These are phyloP conservation scores for Arthrinium phaeospermum DNA, from an alignment of 2,329 filamentous ascomycete species.

Conservation along the genomic window DNA sequence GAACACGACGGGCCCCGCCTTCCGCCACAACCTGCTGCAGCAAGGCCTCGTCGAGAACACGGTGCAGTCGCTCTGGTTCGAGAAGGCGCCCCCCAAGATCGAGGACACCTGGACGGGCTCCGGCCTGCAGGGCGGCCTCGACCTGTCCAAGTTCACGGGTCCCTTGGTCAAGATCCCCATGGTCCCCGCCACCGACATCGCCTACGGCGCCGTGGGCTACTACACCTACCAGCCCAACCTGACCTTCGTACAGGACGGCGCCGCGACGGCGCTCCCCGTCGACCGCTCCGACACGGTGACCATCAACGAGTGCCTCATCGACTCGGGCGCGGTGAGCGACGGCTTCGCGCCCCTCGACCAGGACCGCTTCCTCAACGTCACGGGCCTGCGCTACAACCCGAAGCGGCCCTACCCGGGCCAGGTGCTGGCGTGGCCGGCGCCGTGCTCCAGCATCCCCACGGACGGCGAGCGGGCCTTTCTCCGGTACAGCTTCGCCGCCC, in stretches of 20 bases:
- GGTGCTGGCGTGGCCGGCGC: constrained; percentile 31
- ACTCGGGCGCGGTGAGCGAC: constrained; percentile 39
- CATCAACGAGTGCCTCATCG: constrained; percentile 35
- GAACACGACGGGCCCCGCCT: constrained; percentile 34
- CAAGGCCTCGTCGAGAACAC: constrained; percentile 34
- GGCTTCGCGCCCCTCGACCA: constrained; percentile 30
- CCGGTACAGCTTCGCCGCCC: constrained; percentile 26
- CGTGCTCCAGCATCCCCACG: constrained; percentile 37
- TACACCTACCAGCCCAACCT: constrained; percentile 30
- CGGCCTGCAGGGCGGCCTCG: constrained; percentile 41
- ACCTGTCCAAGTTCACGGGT: constrained; percentile 40
- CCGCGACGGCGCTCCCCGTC: constrained; percentile 27
- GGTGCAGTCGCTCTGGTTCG: constrained; percentile 43
- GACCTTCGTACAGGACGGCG: constrained; percentile 30
- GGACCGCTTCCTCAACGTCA: constrained; percentile 26
- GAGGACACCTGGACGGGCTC: constrained; percentile 36
- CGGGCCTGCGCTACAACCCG: constrained; percentile 19
- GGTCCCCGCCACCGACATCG: constrained; percentile 30
- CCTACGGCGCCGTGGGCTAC: constrained; percentile 28
- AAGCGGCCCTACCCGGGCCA: constrained; percentile 23
- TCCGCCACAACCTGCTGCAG: constrained; percentile 40
- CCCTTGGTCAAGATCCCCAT: constrained; percentile 39
- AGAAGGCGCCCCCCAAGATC: constrained; percentile 32
- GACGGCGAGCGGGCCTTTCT: constrained; percentile 34
- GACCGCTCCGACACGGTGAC: not conserved